Conservation (phyloP, 2,329 filamentous ascomycete species). For the Claviceps paspali region DNA sequence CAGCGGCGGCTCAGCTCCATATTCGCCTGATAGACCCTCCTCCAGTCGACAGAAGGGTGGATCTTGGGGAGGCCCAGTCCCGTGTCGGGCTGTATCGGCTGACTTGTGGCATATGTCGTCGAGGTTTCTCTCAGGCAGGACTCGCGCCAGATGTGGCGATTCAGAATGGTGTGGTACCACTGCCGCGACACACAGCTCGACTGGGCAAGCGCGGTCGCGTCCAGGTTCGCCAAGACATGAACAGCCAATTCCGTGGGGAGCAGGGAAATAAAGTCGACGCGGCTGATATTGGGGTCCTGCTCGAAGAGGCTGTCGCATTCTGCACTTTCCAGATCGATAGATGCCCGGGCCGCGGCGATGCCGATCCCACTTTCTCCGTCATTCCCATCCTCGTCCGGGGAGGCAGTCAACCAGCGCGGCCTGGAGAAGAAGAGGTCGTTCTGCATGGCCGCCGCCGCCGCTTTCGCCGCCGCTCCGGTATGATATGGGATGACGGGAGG, state of each 20-base stretch:
- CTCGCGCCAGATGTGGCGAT: constrained; percentile 48
- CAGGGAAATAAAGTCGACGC: constrained; percentile 40
- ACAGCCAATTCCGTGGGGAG: constrained; percentile 45
- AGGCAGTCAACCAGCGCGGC: constrained; percentile 26
- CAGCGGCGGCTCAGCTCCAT: constrained; percentile 64
- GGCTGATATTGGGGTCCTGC: constrained; percentile 28
- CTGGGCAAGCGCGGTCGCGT: constrained; percentile 33
- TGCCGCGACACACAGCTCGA: constrained; percentile 33
- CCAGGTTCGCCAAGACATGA: constrained; percentile 40
- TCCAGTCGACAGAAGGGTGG: constrained; percentile 61
- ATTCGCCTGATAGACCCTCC: constrained; percentile 65
- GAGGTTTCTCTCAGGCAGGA: constrained; percentile 48
- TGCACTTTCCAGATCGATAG: constrained; percentile 21
- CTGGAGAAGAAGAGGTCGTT: constrained; percentile 32
- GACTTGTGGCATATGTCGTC: constrained; percentile 41
- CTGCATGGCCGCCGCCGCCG: constrained; percentile 43
- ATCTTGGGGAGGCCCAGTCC: constrained; percentile 42
- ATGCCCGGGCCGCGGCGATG: constrained; percentile 35
- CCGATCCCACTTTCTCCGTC: constrained; percentile 51
- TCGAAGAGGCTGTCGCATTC: constrained; percentile 17
- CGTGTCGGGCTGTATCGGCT: constrained; percentile 33
- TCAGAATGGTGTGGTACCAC: constrained; percentile 33
- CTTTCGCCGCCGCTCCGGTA: constrained; percentile 45
- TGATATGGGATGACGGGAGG: constrained; percentile 46
- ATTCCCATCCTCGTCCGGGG: constrained; percentile 29